Evolutionary conservation across 2,329 filamentous ascomycete genomes (phyloP), one percentile per base, ranked within the genome.

Genomic region (Microcyclospora tardicrescens): DNA sequence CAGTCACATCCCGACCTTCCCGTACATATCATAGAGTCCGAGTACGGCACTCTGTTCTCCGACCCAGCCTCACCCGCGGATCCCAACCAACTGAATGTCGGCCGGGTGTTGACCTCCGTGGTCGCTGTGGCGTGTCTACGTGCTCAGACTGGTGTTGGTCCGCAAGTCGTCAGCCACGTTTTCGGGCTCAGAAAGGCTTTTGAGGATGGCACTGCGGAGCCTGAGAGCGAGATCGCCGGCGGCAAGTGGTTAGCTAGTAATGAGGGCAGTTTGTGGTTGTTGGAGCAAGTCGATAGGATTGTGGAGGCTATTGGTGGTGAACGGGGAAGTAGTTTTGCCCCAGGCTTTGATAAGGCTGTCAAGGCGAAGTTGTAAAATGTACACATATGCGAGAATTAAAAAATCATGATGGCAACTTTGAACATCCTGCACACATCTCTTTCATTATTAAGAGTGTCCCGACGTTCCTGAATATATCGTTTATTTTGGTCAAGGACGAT

Each of bases 1-100:
- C 68, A 70, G n/a, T 77, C 79, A 10, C 84, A 93, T 55, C 84
- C 84, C 0, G 84, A 91, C 56, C 62, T 93, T 16, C 84, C 84
- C 0, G 80, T 87, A 2, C 78, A 84, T 54, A 91, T 93, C 48
- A 64, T 91, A 11, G 69, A 77, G 47, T 72, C 70, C 36, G 79
- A 89, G 56, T 93, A 93, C 57, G 77, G 77, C 0, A 75, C 74
- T 1, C 59, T 91, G 10, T 75, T 93, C 29, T 72, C 80, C 0
- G 80, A 91, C 49, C 83, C 82, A 1, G 58, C 68, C 0, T 52
- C 50, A 2, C 59, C 60, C 11, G 53, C 63, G 4, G 42, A 48
- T 29, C 41, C 46, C 3, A n/a, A 41, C 39, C 14, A 28, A n/a
- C 68, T 67, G 0, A 71, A 68, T 13, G 72, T 83, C 0, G 84